A percentile compares a stretch with the other conserved stretches of the same genome.
Conservation (phyloP, 2,329 filamentous ascomycete species). For the Diaporthe sp. region DNA sequence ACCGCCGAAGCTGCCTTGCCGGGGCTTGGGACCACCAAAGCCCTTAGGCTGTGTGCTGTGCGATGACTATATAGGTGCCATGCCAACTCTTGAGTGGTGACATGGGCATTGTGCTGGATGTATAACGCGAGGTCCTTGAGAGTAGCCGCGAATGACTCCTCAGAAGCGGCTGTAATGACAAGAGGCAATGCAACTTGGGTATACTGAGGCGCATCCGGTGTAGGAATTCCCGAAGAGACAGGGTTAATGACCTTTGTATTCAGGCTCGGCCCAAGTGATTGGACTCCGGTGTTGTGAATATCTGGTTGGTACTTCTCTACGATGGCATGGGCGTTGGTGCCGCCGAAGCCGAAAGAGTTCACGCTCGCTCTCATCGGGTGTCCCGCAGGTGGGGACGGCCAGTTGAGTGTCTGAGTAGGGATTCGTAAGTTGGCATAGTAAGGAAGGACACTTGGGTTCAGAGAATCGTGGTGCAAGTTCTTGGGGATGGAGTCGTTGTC, state of each 20-base stretch:
- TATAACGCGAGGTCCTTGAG: constrained; percentile 48
- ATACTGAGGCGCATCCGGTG: neutral
- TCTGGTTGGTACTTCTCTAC: constrained; percentile 55
- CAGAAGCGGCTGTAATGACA: constrained; percentile 54
- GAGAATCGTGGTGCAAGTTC: constrained; percentile 57
- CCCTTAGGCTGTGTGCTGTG: constrained; percentile 50
- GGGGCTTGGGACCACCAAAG: constrained; percentile 23
- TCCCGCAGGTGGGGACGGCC: constrained; percentile 52
- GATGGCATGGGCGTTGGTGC: constrained; percentile 60
- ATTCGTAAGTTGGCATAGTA: constrained; percentile 52
- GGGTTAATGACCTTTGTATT: neutral
- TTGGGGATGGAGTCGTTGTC: constrained; percentile 56
- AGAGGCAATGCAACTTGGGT: constrained; percentile 49
- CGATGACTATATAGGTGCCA: constrained; percentile 51
- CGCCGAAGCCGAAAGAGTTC: constrained; percentile 62
- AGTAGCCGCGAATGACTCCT: constrained; percentile 50
- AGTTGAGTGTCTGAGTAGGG: constrained; percentile 49
- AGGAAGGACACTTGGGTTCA: constrained; percentile 57
- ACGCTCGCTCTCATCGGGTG: constrained; percentile 58
- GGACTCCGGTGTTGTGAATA: constrained; percentile 46
- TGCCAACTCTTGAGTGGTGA: constrained; percentile 46
- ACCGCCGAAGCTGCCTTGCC: constrained; percentile 32
- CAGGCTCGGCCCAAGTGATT: constrained; percentile 17
- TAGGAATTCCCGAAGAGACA: too few relatives aligned
- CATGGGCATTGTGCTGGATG: constrained; percentile 42